phyloP scores from a whole-genome alignment of 495 filamentous ascomycete species.

The Trichocladium antarcticum region DNA sequence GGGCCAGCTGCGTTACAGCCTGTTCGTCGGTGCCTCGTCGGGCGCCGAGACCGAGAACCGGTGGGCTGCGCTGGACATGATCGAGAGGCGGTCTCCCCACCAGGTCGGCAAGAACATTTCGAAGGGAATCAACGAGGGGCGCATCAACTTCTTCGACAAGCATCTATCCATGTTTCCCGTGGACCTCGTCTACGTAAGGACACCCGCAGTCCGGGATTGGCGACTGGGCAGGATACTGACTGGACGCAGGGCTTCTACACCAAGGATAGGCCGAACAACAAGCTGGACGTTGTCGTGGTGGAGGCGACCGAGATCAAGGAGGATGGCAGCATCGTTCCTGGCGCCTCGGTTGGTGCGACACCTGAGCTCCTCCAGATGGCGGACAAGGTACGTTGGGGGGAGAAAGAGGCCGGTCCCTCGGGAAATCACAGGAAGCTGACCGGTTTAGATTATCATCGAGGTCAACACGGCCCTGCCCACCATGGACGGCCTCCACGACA shows the following conservation, averaged over 20 bases:
- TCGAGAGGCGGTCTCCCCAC: slow-evolving; percentile 72
- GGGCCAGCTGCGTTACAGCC: slow-evolving; percentile 69
- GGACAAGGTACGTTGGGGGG: slow-evolving; percentile 48
- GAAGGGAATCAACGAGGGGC: slow-evolving; percentile 80
- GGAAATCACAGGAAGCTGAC: slow-evolving; percentile 1
- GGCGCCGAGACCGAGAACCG: slow-evolving; percentile 87
- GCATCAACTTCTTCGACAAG: slow-evolving; percentile 89
- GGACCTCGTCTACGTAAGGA: slow-evolving; percentile 57
- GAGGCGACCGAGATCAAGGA: slow-evolving; percentile 88
- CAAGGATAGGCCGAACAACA: slow-evolving; percentile 58
- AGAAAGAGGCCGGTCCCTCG: not conserved
- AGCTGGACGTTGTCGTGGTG: slow-evolving; percentile 73
- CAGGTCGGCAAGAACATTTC: slow-evolving; percentile 87
- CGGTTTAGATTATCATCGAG: slow-evolving; percentile 64
- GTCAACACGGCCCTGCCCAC: slow-evolving; percentile 80
- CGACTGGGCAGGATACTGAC: not conserved
- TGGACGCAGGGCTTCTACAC: slow-evolving; percentile 56
- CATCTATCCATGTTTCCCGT: slow-evolving; percentile 88
- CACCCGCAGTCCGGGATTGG: not conserved
- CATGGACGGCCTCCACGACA: slow-evolving; percentile 85
- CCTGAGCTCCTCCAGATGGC: slow-evolving; percentile 84
- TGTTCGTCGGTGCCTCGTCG: slow-evolving; percentile 82
- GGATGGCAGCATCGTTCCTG: slow-evolving; percentile 81
- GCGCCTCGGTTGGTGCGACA: slow-evolving; percentile 74
- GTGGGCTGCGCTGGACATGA: slow-evolving; percentile 82